phyloP scores from a whole-genome alignment of 495 filamentous ascomycete genomes.

The Neurospora sp. region DNA sequence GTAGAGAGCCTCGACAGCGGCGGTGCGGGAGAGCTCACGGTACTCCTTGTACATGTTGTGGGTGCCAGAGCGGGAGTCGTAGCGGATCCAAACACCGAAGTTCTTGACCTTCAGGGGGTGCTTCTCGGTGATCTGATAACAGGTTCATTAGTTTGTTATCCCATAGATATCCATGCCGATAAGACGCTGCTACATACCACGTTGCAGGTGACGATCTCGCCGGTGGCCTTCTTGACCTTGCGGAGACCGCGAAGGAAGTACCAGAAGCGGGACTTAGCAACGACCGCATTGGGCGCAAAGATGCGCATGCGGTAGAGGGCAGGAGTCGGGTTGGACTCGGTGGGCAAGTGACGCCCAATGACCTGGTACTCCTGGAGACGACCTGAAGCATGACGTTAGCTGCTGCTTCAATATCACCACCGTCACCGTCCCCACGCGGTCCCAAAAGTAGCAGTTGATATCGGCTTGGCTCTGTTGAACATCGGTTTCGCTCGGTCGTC shows the following conservation, averaged over 20 bases:
- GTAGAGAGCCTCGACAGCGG: conserved; percentile 94
- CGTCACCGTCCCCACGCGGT: background rate
- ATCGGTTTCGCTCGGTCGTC: background rate
- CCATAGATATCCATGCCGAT: conserved; percentile 2
- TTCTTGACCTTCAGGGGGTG: conserved; percentile 98
- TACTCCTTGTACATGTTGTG: conserved; percentile 99
- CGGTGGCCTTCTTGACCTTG: conserved; percentile 99
- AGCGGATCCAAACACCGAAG: conserved; percentile 99
- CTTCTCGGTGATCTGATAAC: conserved; percentile 85
- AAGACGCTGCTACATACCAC: conserved; percentile 51
- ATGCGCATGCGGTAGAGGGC: conserved; percentile 99
- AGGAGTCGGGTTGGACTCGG: conserved; percentile 86
- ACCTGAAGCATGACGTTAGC: conserved; percentile 45
- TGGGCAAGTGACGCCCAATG: conserved; percentile 97
- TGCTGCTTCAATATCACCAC: background rate
- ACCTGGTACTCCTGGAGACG: conserved; percentile 99
- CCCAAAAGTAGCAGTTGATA: background rate
- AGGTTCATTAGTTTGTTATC: background rate
- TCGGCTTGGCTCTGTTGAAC: background rate
- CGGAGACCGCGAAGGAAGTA: conserved; percentile 98
- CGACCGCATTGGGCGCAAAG: conserved; percentile 93
- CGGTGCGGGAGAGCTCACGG: conserved; percentile 91
- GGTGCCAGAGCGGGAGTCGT: conserved; percentile 98
- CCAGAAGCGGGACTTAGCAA: conserved; percentile 99
- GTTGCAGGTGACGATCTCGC: conserved; percentile 96